A percentile compares a stretch with the other conserved stretches of the same genome.
Conservation (phyloP, 768 basidiomycete species). For the Boletus huronensis region DNA sequence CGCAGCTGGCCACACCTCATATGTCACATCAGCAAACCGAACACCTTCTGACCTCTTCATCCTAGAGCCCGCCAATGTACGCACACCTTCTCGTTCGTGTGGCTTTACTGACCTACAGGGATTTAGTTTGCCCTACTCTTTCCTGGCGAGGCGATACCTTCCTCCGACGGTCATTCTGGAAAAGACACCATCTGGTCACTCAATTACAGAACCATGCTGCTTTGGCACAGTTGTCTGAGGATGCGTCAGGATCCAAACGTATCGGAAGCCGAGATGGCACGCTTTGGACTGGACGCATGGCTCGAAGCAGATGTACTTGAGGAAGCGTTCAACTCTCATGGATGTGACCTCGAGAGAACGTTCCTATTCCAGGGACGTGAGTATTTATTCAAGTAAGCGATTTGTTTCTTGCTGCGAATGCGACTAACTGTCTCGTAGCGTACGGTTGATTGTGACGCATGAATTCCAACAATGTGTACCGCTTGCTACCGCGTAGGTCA, state of each 20-base stretch:
- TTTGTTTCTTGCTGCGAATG: neutral
- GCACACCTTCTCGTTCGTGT: constrained; percentile 17
- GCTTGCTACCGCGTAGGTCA: constrained; percentile 51
- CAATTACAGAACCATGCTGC: constrained; percentile 61
- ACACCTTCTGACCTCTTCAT: constrained; percentile 50
- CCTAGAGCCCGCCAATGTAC: constrained; percentile 62
- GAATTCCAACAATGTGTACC: constrained; percentile 67
- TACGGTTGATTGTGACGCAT: constrained; percentile 65
- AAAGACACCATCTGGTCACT: constrained; percentile 78
- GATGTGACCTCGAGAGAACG: constrained; percentile 62
- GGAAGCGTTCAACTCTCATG: constrained; percentile 56
- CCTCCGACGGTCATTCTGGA: constrained; percentile 32
- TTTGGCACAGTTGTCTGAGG: constrained; percentile 71
- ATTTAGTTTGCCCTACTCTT: constrained; percentile 68
- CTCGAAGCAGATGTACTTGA: constrained; percentile 67
- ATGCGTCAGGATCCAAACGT: constrained; percentile 45
- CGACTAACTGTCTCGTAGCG: constrained; percentile 37
- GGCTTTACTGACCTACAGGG: constrained; percentile 1
- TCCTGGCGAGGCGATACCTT: constrained; percentile 59
- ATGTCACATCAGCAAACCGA: constrained; percentile 44
- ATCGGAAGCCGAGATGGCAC: constrained; percentile 49
- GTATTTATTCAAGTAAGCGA: constrained; percentile 70
- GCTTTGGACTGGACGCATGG: constrained; percentile 68
- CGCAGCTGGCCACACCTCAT: constrained; percentile 61
- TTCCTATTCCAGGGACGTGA: constrained; percentile 71